phyloP scores from a whole-genome alignment of 345 rosid species.

The Hirschfeldia incana region DNA sequence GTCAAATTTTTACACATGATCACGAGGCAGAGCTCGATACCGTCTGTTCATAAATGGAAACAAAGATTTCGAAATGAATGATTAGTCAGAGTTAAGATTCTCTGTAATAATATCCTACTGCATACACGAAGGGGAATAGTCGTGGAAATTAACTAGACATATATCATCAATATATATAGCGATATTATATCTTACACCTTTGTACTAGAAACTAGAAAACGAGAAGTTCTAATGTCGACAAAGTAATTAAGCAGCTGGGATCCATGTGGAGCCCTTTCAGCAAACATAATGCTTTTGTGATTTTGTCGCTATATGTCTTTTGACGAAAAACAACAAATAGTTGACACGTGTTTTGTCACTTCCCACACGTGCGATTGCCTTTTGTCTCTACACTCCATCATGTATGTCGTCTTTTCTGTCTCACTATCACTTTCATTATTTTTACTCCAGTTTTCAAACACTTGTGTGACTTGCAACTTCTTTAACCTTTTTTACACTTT shows the following conservation, averaged over 20 bases:
- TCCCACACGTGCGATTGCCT: conserved; percentile 25
- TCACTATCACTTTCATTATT: conserved; percentile 17
- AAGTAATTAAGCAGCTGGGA: conserved; percentile 11
- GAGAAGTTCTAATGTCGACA: conserved; percentile 1
- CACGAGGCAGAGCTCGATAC: neutral
- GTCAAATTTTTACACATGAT: neutral
- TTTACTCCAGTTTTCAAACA: conserved; percentile 13
- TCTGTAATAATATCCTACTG: neutral
- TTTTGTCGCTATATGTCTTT: conserved; percentile 13
- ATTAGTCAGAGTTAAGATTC: neutral
- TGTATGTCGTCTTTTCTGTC: conserved; percentile 10
- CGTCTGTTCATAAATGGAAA: neutral
- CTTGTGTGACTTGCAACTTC: conserved; percentile 21
- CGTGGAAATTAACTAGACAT: neutral
- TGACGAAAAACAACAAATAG: conserved; percentile 4
- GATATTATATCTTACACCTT: neutral
- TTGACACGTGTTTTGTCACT: conserved; percentile 10
- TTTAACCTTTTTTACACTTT: conserved; percentile 8
- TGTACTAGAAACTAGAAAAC: neutral
- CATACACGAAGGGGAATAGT: neutral
- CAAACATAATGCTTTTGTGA: conserved; percentile 21
- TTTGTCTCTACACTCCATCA: conserved; percentile 25
- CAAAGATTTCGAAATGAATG: neutral
- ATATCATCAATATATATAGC: neutral
- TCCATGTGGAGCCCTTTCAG: conserved; percentile 5